Base-by-base conservation (phyloP, 257 asterid genomes). In the Scutellaria barbata region DNA sequence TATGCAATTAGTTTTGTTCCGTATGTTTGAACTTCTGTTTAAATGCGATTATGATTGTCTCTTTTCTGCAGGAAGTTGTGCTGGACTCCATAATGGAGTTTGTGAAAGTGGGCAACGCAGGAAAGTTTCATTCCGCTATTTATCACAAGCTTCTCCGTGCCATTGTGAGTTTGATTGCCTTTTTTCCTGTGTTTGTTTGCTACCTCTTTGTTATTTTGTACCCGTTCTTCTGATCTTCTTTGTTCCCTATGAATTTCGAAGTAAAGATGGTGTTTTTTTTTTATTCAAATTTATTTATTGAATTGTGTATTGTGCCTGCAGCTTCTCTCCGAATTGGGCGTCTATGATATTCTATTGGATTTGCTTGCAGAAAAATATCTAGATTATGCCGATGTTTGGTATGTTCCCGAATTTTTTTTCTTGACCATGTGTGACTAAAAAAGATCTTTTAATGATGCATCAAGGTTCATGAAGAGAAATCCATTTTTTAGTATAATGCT, bases 11-110 rank as follows among this genome's bases (percentile, higher is more conserved):
- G 37, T 1, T 37, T 10, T 20, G 1, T 41, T 76, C 50, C 5
- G 46, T 56, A 2, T 47, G 63, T 14, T 17, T 46, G 18, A 37
- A 11, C 43, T 30, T 12, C 13, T 4, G 48, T 16, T 68, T 30
- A 14, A 40, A 20, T 54, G 63, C 39, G 16, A 61, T 68, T 42
- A 20, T 5, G 8, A 12, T 60, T 52, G 1, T 46, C 16, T 57
- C 5, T 67, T 53, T 22, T 63, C 50, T 50, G 47, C 83, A 94
- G 99, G 98, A 88, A 80, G 85, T 86, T 76, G 95, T 82, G 62
- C 75, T 91, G 76, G 99, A 89, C 63, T 51, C 96, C 1, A 40
- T 91, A 20, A 86, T 94, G 99, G 99, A 91, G 76, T 91, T 89
- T 74, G 96, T 94, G 60, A 94, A 91, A 84, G 78, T 89, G 62